These are phyloP conservation scores for Pseudozyma tsukubaensis DNA, from an alignment of 1,284 basidiomycete species.

Conservation along the genomic window DNA sequence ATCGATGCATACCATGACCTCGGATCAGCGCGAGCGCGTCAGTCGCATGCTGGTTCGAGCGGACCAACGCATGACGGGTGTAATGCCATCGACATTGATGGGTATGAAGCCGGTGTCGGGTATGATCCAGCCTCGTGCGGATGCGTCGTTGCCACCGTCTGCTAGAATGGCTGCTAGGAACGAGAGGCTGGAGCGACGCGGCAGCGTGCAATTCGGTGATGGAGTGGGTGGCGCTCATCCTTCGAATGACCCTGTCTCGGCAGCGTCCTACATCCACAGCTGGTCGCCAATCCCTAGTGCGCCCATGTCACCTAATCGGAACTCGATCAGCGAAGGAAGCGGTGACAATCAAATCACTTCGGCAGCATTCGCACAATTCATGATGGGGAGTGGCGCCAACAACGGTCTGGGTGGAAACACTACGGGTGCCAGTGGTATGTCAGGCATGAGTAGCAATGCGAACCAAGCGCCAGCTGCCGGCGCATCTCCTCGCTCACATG, in stretches of 20 bases:
- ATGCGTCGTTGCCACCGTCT: conserved; percentile 30
- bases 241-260: conserved; percentile 35
- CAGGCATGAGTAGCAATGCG: conserved; percentile 6
- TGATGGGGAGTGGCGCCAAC: conserved; percentile 24
- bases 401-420: conserved; percentile 1
- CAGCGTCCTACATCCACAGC: conserved; percentile 46
- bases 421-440: neutral
- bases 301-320: conserved; percentile 48
- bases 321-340: conserved; percentile 34
- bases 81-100: conserved; percentile 23
- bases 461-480: too few species aligned
- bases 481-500: conserved; percentile 12
- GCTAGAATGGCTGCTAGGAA: conserved; percentile 27
- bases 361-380: conserved; percentile 33
- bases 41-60: conserved; percentile 47
- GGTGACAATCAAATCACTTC: conserved; percentile 31
- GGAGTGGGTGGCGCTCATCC: conserved; percentile 2
- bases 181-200: conserved; percentile 23
- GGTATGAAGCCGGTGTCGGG: conserved; percentile 21
- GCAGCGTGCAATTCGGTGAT: conserved; percentile 21
- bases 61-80: conserved; percentile 28
- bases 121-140: conserved; percentile 20
- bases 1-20: conserved; percentile 48
- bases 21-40: conserved; percentile 50
- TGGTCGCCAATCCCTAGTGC: conserved; percentile 51